Base-by-base conservation (phyloP, 441 rosid genomes). In the Sinapis alba region DNA sequence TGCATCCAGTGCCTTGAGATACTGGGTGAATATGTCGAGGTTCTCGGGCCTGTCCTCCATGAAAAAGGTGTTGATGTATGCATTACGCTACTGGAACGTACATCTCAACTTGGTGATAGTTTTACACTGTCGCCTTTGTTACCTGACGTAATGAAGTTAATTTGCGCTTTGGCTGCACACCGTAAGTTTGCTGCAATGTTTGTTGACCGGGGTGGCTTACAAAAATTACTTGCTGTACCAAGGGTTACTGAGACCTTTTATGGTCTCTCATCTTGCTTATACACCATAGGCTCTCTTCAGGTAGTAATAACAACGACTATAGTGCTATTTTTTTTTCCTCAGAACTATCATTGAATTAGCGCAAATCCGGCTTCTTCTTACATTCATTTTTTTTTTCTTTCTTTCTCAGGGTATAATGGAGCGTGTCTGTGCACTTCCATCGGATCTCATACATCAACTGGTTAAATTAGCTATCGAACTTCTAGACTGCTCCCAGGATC, bases 51-150 rank as follows among this genome's bases (percentile, higher is more conserved):
- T 78, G 98, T 96, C 65, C 84, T 96, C 77, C 93, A 87, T 77
- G 99, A 96, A 73, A 96, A 88, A 84, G 99, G 99, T 62, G 99
- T 92, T 47, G 99, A 96, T 75, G 98, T 94, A 41, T 94, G 98
- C 84, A 88, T 94, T 70, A 78, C 87, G 57, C 76, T 96, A 71
- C 83, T 96, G 80, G 97, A 92, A 65, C 84, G 86, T 66, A 82
- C 86, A 77, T 88, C 86, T 73, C 85, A 83, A 75, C 57, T 71
- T 32, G 88, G 80, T 69, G 92, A 83, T 73, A 78, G 71, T 28
- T 84, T 86, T 19, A 82, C 81, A 67, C 78, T 72, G 64, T 76
- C 77, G 43, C 73, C 79, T 50, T 82, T 96, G 57, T 84, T 92
- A 84, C 97, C 97, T 75, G 96, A 96, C 87, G 98, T 96, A 72